Evolutionary conservation across 106 monocot genomes (phyloP), one percentile per base, ranked within the genome.

Genomic region (Dendrobium catenatum): DNA sequence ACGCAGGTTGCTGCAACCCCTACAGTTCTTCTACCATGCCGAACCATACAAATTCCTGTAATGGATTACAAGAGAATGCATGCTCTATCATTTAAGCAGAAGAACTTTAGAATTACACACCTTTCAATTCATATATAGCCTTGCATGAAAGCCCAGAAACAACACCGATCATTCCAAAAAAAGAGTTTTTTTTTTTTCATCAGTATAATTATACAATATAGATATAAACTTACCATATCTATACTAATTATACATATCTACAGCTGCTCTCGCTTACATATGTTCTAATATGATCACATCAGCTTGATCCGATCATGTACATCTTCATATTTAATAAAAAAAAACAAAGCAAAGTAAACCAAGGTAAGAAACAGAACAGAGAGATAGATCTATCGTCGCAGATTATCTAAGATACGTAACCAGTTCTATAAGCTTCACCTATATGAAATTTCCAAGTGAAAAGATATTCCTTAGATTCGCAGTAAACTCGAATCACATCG

Each of bases 361-460:
- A 41, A 17, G 19, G 42, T 9, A 40, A 73, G 29, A 31, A 13
- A 20, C 18, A 42, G 73, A 51, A 42, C 19, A 66, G 64, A 66
- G 64, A 66, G 15, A 1, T 19, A 6, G 22, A 26, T 24, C 6
- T 26, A 66, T 66, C 18, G 4, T 58, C 5, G 37, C 0, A 22
- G 3, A 19, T 41, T 24, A 55, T 20, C 51, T 29, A 83, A 47
- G 47, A 75, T 43, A 72, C 75, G 79, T 68, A 47, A 55, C 29
- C 42, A 76, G 44, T 77, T 19, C 58, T 49, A 61, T 17, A 86
- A 19, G 77, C 87, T 42, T 80, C 84, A 3, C 54, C 49, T 19
- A 82, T 80, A 66, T 81, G 87, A 46, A 89, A 87, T 83, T 80
- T 92, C 95, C 92, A 95, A 10, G 82, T 78, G 75, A 89, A 92